Percentiles rank a stretch among this genome's conserved stretches.
phyloP scores from a whole-genome alignment of 768 basidiomycete species.

The Phaeolepiota aurea region DNA sequence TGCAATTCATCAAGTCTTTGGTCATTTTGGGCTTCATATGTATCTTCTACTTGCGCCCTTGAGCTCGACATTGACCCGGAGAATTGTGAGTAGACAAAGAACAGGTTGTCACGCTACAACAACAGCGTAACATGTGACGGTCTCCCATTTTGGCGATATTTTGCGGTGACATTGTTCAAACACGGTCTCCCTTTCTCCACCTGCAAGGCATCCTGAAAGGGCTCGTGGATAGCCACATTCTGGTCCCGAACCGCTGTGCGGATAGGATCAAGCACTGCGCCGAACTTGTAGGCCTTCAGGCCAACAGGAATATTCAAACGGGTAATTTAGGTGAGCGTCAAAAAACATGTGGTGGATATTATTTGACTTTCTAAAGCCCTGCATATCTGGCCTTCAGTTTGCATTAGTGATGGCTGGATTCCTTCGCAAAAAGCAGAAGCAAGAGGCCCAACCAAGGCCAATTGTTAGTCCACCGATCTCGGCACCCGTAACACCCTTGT shows the following conservation, averaged over 20 bases:
- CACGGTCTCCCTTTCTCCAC: background rate
- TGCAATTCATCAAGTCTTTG: slow-evolving; percentile 77
- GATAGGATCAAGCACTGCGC: background rate
- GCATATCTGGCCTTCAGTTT: background rate
- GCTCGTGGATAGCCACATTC: background rate
- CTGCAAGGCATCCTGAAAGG: background rate
- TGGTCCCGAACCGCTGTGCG: background rate
- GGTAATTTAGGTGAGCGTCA: background rate
- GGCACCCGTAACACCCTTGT: slow-evolving; percentile 27
- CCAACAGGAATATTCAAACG: background rate
- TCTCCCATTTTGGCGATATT: background rate
- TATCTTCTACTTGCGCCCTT: slow-evolving; percentile 47
- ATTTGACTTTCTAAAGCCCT: too few species aligned
- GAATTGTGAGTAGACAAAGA: background rate
- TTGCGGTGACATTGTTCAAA: background rate
- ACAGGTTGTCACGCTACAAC: background rate
- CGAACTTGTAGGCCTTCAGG: background rate
- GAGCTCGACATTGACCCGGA: slow-evolving; percentile 32
- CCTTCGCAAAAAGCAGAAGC: slow-evolving; percentile 43
- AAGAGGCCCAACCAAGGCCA: slow-evolving; percentile 14
- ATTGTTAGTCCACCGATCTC: slow-evolving; percentile 6
- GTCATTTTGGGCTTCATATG: slow-evolving; percentile 83
- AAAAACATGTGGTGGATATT: too few species aligned
- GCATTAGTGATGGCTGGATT: slow-evolving; percentile 40
- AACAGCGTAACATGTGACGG: background rate